These are phyloP conservation scores for Theobroma cacao DNA, from an alignment of 345 rosid species.

Conservation along the genomic window DNA sequence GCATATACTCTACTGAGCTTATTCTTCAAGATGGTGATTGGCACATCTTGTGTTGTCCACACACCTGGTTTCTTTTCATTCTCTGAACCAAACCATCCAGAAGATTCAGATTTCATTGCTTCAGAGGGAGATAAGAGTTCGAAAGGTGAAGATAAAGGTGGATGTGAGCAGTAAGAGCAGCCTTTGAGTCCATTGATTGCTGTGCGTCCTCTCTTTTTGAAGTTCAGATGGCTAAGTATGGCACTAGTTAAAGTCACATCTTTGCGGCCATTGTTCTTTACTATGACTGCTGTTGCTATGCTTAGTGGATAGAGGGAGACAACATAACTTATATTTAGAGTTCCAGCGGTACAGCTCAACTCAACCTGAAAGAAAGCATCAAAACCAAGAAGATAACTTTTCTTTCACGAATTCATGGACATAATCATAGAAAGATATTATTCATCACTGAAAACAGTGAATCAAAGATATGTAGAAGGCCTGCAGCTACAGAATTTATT, in stretches of 20 bases:
- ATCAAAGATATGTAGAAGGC: no score
- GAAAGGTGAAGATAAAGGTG: slow-evolving; percentile 75
- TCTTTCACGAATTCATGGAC: neutral
- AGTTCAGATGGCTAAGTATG: slow-evolving; percentile 66
- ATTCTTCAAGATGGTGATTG: slow-evolving; percentile 50
- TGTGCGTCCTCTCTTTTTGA: slow-evolving; percentile 51
- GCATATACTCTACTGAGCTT: slow-evolving; percentile 76
- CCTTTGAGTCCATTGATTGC: slow-evolving; percentile 65
- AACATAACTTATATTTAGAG: slow-evolving; percentile 59
- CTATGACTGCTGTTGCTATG: slow-evolving; percentile 71
- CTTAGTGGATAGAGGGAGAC: slow-evolving; percentile 71
- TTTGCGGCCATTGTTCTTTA: slow-evolving; percentile 67
- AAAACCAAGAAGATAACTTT: neutral
- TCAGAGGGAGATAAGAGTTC: slow-evolving; percentile 75
- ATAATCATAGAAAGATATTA: neutral
- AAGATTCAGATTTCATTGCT: slow-evolving; percentile 72
- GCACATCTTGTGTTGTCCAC: slow-evolving; percentile 67
- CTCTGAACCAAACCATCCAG: slow-evolving; percentile 57
- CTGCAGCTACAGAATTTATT: neutral
- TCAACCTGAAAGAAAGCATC: slow-evolving; percentile 53
- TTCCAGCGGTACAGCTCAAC: slow-evolving; percentile 55
- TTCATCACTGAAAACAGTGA: no score
- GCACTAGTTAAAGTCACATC: slow-evolving; percentile 62
- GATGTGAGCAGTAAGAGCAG: slow-evolving; percentile 60
- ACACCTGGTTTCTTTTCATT: slow-evolving; percentile 56